Percentiles rank a stretch among this genome's conserved stretches.
phyloP scores from a whole-genome alignment of 2,329 filamentous ascomycete species.

The Diaporthe sp. region DNA sequence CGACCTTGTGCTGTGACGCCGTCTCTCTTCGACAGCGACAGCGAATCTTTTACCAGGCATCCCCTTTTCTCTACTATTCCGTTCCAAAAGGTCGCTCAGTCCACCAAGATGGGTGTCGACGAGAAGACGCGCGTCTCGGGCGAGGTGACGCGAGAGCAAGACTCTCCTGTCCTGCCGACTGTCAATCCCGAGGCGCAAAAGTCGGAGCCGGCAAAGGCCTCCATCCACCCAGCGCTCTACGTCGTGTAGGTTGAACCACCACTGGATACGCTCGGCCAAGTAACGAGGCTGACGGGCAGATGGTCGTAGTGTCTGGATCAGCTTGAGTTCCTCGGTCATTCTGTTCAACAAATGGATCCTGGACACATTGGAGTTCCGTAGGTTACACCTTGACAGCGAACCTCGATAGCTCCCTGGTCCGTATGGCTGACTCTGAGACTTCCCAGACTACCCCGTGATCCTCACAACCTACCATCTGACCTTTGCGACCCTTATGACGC shows the following conservation, averaged over 20 bases:
- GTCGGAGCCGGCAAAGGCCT: conserved; percentile 72
- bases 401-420: background rate
- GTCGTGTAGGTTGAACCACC: conserved; percentile 70
- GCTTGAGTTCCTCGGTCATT: conserved; percentile 92
- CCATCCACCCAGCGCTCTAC: conserved; percentile 87
- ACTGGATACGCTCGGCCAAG: background rate
- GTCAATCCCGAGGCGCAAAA: conserved; percentile 84
- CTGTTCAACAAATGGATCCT: conserved; percentile 99
- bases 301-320: conserved; percentile 85
- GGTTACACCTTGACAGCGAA: conserved; percentile 51
- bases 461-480: conserved; percentile 96
- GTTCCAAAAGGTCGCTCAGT: background rate
- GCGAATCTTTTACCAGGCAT: conserved; percentile 21
- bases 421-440: conserved; percentile 46
- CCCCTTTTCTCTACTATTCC: conserved; percentile 2
- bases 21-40: conserved; percentile 8
- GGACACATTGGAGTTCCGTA: conserved; percentile 86
- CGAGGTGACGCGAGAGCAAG: conserved; percentile 75
- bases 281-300: background rate
- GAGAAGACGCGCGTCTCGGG: conserved; percentile 89
- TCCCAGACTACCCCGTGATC: conserved; percentile 78
- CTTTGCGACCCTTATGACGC: conserved; percentile 95
- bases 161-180: conserved; percentile 78
- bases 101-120: conserved; percentile 71
- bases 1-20: conserved; percentile 11